A percentile compares a stretch with the other conserved stretches of the same genome.
phyloP scores from a whole-genome alignment of 225 moss, liverwort and hornwort genomes.

The Sphagnum contortum region DNA sequence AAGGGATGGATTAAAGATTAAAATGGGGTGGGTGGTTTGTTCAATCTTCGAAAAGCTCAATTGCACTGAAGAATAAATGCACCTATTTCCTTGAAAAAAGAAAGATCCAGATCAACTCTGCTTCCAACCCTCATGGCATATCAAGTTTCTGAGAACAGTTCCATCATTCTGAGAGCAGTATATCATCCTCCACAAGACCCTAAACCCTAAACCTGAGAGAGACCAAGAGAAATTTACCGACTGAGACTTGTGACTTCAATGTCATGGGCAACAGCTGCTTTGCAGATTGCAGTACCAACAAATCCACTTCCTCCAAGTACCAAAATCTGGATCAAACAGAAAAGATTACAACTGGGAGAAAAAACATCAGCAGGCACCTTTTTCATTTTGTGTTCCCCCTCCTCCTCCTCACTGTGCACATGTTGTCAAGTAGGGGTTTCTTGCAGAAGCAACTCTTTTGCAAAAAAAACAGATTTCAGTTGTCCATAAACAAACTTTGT shows the following conservation, averaged over 20 bases:
- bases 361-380: neutral
- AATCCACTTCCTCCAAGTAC: constrained; percentile 96
- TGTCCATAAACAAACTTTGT: neutral
- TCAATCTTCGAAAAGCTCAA: no score
- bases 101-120: no score
- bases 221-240: constrained; percentile 24
- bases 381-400: no score
- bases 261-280: constrained; percentile 50
- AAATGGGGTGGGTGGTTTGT: no score
- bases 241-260: constrained; percentile 82
- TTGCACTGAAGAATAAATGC: no score
- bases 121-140: no score
- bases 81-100: no score
- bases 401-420: neutral
- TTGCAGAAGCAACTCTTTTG: neutral
- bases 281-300: constrained; percentile 73
- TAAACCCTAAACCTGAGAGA: neutral
- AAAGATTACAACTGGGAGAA: neutral
- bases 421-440: neutral
- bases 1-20: no score
- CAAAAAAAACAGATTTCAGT: neutral
- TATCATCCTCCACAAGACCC: no score
- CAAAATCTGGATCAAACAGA: constrained; percentile 50
- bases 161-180: no score
- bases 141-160: no score